phyloP scores from a whole-genome alignment of 2,329 filamentous ascomycete species.

The Neonectria punicea region DNA sequence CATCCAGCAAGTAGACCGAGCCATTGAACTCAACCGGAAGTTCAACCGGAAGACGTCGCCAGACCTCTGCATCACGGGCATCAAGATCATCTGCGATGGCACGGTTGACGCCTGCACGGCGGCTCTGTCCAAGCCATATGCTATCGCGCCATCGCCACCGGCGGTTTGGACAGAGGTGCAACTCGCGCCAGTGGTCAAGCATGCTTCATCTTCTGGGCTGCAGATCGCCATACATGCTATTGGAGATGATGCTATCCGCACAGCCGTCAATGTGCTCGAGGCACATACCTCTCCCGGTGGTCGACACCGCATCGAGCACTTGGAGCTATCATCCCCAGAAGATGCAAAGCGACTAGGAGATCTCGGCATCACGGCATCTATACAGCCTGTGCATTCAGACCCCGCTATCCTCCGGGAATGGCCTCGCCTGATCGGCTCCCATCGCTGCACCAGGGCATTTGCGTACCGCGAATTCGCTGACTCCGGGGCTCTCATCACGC shows the following conservation, averaged over 20 bases:
- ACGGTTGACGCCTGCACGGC: constrained; percentile 72
- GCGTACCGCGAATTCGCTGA: constrained; percentile 68
- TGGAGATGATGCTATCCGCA: constrained; percentile 21
- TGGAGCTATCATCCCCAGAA: constrained; percentile 16
- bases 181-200: constrained; percentile 12
- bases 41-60: constrained; percentile 47
- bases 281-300: constrained; percentile 4
- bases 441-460: constrained; percentile 65
- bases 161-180: constrained; percentile 12
- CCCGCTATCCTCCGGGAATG: constrained; percentile 20
- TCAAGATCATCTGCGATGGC: constrained; percentile 71
- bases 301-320: constrained; percentile 23
- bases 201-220: constrained; percentile 4
- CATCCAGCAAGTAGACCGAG: constrained; percentile 51
- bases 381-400: constrained; percentile 22
- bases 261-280: constrained; percentile 19
- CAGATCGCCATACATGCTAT: constrained; percentile 38
- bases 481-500: constrained; percentile 59
- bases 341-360: constrained; percentile 18
- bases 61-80: constrained; percentile 62
- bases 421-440: constrained; percentile 56
- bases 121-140: constrained; percentile 64
- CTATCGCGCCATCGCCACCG: background rate
- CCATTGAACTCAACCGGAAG: constrained; percentile 48
- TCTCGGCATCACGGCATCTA: constrained; percentile 20